Percentiles rank a stretch among this genome's conserved stretches.
Conservation (phyloP, 1,284 basidiomycete species). For the Boletus austroedulis region DNA sequence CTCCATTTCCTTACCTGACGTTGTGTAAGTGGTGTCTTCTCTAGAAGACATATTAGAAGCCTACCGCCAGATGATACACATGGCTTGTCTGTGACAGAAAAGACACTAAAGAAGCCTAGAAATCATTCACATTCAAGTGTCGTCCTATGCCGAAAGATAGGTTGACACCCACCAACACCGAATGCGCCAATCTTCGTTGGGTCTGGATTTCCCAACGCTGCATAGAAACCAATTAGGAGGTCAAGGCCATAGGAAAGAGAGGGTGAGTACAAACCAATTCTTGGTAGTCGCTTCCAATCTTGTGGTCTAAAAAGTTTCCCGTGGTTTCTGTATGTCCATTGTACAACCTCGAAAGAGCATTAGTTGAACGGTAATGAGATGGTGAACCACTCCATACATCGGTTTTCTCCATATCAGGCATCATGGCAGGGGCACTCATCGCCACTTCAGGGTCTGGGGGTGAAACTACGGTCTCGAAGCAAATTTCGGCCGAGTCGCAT, state of each 20-base stretch:
- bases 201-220: constrained; percentile 3
- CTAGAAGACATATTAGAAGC: neutral
- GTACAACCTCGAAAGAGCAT: neutral
- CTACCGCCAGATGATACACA: constrained; percentile 8
- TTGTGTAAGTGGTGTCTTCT: neutral
- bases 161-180: constrained; percentile 8
- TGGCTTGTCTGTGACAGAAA: constrained; percentile 11
- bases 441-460: neutral
- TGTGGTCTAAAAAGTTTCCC: neutral
- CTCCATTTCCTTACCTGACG: neutral
- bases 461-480: neutral
- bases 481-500: neutral
- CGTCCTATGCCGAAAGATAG: neutral
- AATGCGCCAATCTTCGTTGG: constrained; percentile 7
- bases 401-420: neutral
- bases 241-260: no score
- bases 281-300: constrained; percentile 2
- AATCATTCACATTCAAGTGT: neutral
- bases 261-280: neutral
- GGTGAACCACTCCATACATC: neutral
- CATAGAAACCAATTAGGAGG: no score
- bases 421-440: neutral
- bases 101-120: constrained; percentile 11
- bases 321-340: constrained; percentile 1
- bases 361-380: neutral